phyloP scores from a whole-genome alignment of 768 basidiomycete species.

The Amanita pseudoporphyria region DNA sequence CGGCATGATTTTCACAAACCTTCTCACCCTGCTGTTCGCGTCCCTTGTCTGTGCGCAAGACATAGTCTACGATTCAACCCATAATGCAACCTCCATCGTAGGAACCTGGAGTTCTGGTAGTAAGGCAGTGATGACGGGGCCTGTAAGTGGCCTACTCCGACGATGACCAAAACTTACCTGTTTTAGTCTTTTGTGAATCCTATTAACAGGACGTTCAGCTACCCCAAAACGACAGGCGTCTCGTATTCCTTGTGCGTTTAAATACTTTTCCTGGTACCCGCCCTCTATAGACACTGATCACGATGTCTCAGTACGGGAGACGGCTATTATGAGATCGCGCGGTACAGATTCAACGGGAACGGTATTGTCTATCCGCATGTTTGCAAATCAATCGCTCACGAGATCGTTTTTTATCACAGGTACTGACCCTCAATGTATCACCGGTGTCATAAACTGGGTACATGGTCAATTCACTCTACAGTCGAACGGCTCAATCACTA shows the following conservation, averaged over 20 bases:
- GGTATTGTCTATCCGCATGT: slow-evolving; percentile 31
- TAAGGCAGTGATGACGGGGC: slow-evolving; percentile 66
- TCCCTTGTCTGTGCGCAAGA: slow-evolving; percentile 24
- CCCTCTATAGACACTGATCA: slow-evolving; percentile 3
- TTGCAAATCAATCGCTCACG: slow-evolving; percentile 1
- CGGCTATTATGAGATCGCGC: slow-evolving; percentile 80
- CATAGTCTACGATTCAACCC: slow-evolving; percentile 31
- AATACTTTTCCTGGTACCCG: not conserved
- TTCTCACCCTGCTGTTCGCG: slow-evolving; percentile 30
- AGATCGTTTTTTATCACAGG: slow-evolving; percentile 31
- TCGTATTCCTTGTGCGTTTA: slow-evolving; percentile 79
- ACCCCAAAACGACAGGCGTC: slow-evolving; percentile 80
- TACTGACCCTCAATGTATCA: slow-evolving; percentile 79
- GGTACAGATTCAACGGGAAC: slow-evolving; percentile 85
- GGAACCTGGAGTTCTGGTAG: slow-evolving; percentile 89
- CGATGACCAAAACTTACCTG: slow-evolving; percentile 7
- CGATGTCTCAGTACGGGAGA: slow-evolving; percentile 44
- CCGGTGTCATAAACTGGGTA: slow-evolving; percentile 80
- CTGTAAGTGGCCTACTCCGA: slow-evolving; percentile 42
- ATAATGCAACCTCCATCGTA: slow-evolving; percentile 59
- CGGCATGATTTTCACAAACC: slow-evolving; percentile 31
- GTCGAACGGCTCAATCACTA: slow-evolving; percentile 70
- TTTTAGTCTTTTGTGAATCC: slow-evolving; percentile 78
- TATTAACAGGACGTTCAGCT: slow-evolving; percentile 69
- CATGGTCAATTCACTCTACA: slow-evolving; percentile 71